These are phyloP conservation scores for Schizophyllum commune DNA, from an alignment of 1,284 basidiomycete species.

Conservation along the genomic window DNA sequence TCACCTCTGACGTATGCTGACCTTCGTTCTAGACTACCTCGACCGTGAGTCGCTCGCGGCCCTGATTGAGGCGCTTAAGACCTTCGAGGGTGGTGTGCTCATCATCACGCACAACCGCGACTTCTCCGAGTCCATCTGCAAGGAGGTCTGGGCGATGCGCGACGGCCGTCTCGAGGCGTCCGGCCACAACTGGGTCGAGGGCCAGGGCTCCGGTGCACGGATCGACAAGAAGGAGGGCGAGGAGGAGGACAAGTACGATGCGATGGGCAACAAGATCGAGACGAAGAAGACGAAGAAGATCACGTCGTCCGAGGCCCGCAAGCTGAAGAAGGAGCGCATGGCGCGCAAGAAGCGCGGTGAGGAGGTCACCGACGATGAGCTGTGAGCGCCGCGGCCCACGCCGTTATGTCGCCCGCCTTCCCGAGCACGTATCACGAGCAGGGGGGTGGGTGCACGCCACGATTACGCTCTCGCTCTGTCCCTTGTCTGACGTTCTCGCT, in stretches of 20 bases:
- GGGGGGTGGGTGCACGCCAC: background rate
- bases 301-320: slow-evolving; percentile 74
- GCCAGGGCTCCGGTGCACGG: slow-evolving; percentile 85
- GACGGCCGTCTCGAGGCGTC: slow-evolving; percentile 90
- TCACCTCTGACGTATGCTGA: background rate
- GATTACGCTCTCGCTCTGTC: background rate
- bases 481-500: background rate
- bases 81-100: slow-evolving; percentile 95
- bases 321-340: slow-evolving; percentile 95
- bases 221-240: slow-evolving; percentile 88
- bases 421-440: background rate
- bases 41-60: slow-evolving; percentile 97
- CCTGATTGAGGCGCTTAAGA: slow-evolving; percentile 92
- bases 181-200: slow-evolving; percentile 98
- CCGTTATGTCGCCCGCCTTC: background rate
- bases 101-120: slow-evolving; percentile 97
- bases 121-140: slow-evolving; percentile 94
- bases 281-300: slow-evolving; percentile 81
- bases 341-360: slow-evolving; percentile 80
- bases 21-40: slow-evolving; percentile 66
- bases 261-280: slow-evolving; percentile 94
- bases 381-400: background rate
- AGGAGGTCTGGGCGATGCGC: slow-evolving; percentile 91
- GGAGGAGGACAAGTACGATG: slow-evolving; percentile 86
- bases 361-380: slow-evolving; percentile 66